Percentiles rank a stretch among this genome's conserved stretches.
phyloP scores from a whole-genome alignment of 495 filamentous ascomycete species.

The Aspergillus hancockii region DNA sequence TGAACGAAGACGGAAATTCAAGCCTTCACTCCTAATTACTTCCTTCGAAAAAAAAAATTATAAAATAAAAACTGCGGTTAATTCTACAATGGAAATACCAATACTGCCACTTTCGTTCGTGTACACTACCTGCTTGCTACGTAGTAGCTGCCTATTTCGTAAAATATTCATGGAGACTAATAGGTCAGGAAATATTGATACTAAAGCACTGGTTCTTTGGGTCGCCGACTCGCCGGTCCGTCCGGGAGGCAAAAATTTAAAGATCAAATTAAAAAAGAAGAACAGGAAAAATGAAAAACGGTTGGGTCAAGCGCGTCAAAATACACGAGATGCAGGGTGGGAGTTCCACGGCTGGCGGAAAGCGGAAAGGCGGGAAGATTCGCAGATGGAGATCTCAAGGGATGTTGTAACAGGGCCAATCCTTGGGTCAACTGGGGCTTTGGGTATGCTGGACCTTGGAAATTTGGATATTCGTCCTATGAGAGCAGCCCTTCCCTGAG shows the following conservation, averaged over 20 bases:
- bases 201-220: constrained; percentile 18
- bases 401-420: constrained; percentile 18
- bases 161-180: not conserved
- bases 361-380: constrained; percentile 32
- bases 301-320: constrained; percentile 29
- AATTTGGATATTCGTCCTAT: not conserved
- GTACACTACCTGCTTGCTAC: not conserved
- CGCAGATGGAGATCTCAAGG: constrained; percentile 24
- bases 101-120: not conserved
- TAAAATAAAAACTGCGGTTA: not conserved
- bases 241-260: constrained; percentile 27
- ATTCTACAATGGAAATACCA: not conserved
- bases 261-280: constrained; percentile 9
- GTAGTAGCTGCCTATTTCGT: not conserved
- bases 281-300: constrained; percentile 18
- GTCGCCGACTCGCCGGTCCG: constrained; percentile 31
- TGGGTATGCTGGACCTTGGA: constrained; percentile 10
- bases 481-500: not conserved
- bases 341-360: constrained; percentile 26
- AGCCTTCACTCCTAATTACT: not conserved
- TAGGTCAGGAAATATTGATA: constrained; percentile 1
- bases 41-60: constrained; percentile 8
- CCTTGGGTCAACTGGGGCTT: constrained; percentile 24
- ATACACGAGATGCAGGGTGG: constrained; percentile 27
- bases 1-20: constrained; percentile 2